Evolutionary conservation across 805 yeast genomes (phyloP), one percentile per base, ranked within the genome.

Genomic region (Saccharomycopsis sp.): DNA sequence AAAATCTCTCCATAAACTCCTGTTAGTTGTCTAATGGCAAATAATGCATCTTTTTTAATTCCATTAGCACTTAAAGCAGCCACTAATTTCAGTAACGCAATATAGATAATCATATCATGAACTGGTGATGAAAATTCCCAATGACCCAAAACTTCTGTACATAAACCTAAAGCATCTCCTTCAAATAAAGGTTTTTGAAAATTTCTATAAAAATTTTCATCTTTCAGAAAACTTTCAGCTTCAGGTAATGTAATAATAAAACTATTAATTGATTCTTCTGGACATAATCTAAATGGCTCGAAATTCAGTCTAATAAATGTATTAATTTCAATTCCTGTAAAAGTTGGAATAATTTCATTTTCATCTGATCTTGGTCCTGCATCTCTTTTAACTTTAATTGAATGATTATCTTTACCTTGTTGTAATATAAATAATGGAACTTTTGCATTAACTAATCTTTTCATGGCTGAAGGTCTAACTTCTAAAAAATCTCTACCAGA

Each of bases 121-220:
- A 28, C 30, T 3, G 17, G 13, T 15, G 21, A 21, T 6, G 12
- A 17, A 21, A 27, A 21, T 4, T 33, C n/a, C 14, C 27, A 13
- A 8, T 21, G 3, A 8, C 20, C 39, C 15, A 31, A 4, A 3
- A 41, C 3, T 9, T 15, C 8, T 18, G 31, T 21, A 21, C 31
- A 31, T 33, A 41, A 41, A 20, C 14, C 21, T 17, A n/a, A 26
- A 21, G 9, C 18, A 18, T 41, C 40, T 15, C 45, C 45, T 5
- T 30, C n/a, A 4, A 37, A 38, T 10, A 41, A 20, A 3, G 28
- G 15, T 13, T 5, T 3, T 27, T 29, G 21, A 26, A 37, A 37
- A 5, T 13, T 2, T 12, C 21, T 9, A 4, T 28, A 20, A 19
- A 21, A 5, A 4, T 12, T 30, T 9, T n/a, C 8, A 12, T 31